phyloP scores from a whole-genome alignment of 2,329 filamentous ascomycete species.

The Alternaria ethzedia region DNA sequence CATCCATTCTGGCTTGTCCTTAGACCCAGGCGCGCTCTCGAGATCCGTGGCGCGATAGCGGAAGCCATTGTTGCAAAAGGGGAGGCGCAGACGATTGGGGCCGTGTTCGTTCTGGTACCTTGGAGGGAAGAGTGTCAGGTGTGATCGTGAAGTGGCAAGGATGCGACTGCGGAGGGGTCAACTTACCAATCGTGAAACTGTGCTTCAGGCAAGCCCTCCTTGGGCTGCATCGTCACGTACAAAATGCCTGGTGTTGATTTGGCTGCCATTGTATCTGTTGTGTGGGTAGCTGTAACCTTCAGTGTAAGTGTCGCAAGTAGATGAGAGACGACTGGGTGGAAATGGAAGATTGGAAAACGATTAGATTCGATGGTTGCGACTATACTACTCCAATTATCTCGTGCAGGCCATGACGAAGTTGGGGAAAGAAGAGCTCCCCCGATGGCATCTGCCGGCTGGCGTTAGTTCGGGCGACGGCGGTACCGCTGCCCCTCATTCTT shows the following conservation, averaged over 20 bases:
- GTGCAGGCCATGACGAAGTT: slow-evolving; percentile 11
- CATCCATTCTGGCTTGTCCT: slow-evolving; percentile 70
- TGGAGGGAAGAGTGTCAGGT: slow-evolving; percentile 41
- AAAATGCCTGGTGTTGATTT: slow-evolving; percentile 69
- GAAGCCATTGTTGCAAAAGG: slow-evolving; percentile 77
- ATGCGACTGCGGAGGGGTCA: slow-evolving; percentile 29
- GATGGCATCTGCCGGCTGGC: slow-evolving; percentile 43
- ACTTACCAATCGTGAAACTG: slow-evolving; percentile 74
- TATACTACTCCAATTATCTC: neutral
- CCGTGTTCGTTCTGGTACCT: slow-evolving; percentile 90
- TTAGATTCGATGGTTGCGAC: slow-evolving; percentile 1
- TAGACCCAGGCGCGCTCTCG: slow-evolving; percentile 31
- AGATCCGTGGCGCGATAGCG: slow-evolving; percentile 75
- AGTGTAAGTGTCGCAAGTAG: neutral
- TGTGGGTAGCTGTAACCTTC: slow-evolving; percentile 1
- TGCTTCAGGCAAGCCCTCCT: slow-evolving; percentile 65
- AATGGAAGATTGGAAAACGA: neutral
- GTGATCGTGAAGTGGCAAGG: slow-evolving; percentile 19
- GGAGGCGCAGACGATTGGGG: slow-evolving; percentile 76
- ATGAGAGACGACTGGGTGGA: neutral
- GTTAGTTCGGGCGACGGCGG: slow-evolving; percentile 12
- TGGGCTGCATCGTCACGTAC: slow-evolving; percentile 86
- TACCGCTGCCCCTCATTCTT: slow-evolving; percentile 28
- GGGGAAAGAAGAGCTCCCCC: slow-evolving; percentile 26
- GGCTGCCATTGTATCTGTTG: slow-evolving; percentile 47